Percentiles rank a stretch among this genome's conserved stretches.
phyloP scores from a whole-genome alignment of 352 stramenopile genomes.

The Pythium aristosporum region DNA sequence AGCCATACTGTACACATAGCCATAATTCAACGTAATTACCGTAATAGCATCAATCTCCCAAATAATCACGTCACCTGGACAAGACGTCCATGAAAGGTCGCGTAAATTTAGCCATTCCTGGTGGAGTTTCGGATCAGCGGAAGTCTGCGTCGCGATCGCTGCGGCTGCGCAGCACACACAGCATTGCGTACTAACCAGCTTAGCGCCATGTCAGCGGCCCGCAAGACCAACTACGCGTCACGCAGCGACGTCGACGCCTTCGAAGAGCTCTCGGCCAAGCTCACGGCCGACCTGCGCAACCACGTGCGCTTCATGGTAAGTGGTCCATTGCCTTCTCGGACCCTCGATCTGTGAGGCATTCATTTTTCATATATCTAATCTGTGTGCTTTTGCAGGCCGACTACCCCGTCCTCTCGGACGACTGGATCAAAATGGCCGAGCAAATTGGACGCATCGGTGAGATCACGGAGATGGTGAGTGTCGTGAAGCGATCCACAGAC shows the following conservation, averaged over 20 bases:
- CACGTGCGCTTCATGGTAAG: conserved; percentile 85
- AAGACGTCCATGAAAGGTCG: conserved; percentile 21
- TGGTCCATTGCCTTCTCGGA: too few relatives aligned
- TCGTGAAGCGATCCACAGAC: neutral
- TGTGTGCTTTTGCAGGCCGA: conserved; percentile 40
- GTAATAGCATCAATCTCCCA: neutral
- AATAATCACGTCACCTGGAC: conserved; percentile 1
- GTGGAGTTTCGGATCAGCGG: conserved; percentile 3
- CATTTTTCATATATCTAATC: neutral
- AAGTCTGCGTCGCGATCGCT: neutral
- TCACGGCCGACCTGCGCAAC: conserved; percentile 81
- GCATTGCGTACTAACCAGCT: neutral
- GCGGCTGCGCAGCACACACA: neutral
- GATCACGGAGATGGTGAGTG: conserved; percentile 83
- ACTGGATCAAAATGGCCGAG: conserved; percentile 88
- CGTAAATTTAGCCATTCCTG: neutral
- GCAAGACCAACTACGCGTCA: conserved; percentile 65
- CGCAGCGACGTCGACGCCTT: conserved; percentile 69
- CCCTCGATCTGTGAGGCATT: too few relatives aligned
- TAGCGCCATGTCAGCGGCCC: conserved; percentile 36
- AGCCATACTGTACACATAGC: neutral
- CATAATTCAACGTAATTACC: too few relatives aligned
- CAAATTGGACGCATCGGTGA: conserved; percentile 86
- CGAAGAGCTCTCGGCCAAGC: conserved; percentile 83
- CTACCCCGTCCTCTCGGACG: conserved; percentile 85